Base-by-base conservation (phyloP, 805 yeast genomes). In the Saturnispora gosingensis region DNA sequence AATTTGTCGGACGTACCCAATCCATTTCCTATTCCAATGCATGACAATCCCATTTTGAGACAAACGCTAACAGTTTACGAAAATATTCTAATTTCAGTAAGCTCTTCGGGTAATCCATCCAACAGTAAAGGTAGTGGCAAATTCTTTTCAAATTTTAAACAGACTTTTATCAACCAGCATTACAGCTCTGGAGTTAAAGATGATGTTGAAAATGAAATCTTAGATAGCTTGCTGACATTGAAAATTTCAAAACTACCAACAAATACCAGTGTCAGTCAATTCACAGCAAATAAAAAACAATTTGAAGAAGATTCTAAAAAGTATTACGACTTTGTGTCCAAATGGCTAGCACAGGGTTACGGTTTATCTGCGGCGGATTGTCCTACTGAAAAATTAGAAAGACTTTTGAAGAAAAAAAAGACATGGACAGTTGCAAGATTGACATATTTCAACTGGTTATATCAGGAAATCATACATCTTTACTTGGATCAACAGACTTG, bases 21-120 rank as follows among this genome's bases (percentile, higher is more conserved):
- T 40, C 67, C 66, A 13, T 65, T 59, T 38, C 65, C 65, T 1
- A 52, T 65, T 10, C 59, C 67, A 0, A 52, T 64, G 66, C 59
- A 70, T 53, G 72, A 73, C 63, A 77, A 70, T 5, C 71, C 72
- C 1, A 52, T 57, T 5, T 65, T 67, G 40, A 55, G 72, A 49
- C 64, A 61, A 22, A 53, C 67, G 1, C 39, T 68, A 13, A 49
- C 50, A 15, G 59, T 58, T 18, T 66, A 59, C 42, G 72, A 68
- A 50, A 44, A 38, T 18, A 46, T 11, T 56, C 30, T 55, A 43
- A 61, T 62, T 2, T 57, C 63, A 5, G 55, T 56, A 30, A 34
- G n/a, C 62, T 35, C 58, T 55, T 20, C 56, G 48, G 28, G 50
- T 57, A 10, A 44, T 58, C 42, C 34, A 39, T 22, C 52, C 57